Percentiles rank a stretch among this genome's conserved stretches.
phyloP scores from a whole-genome alignment of 441 rosid species.

The Adansonia madagascariensis region DNA sequence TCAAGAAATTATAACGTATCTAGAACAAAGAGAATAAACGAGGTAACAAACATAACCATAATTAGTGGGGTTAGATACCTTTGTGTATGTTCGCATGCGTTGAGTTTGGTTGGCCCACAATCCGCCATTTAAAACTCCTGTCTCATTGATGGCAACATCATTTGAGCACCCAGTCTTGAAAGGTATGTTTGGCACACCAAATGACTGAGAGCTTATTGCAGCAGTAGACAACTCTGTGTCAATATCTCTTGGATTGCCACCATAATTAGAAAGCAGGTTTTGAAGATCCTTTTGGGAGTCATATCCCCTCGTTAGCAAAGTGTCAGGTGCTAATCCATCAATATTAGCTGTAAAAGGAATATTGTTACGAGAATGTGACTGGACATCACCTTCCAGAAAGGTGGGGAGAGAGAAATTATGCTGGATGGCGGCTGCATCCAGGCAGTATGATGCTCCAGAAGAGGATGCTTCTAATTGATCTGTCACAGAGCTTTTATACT shows the following conservation, averaged over 20 bases:
- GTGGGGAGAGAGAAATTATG: slow-evolving; percentile 68
- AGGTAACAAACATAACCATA: background rate
- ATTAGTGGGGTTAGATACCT: slow-evolving; percentile 50
- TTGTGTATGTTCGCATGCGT: slow-evolving; percentile 89
- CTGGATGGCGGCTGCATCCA: slow-evolving; percentile 73
- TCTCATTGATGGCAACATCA: slow-evolving; percentile 70
- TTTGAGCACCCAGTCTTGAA: slow-evolving; percentile 77
- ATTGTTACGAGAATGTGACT: slow-evolving; percentile 66
- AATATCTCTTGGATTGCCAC: slow-evolving; percentile 73
- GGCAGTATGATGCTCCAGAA: slow-evolving; percentile 92
- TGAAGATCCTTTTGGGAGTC: slow-evolving; percentile 95
- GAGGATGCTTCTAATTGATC: slow-evolving; percentile 92
- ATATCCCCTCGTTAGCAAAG: slow-evolving; percentile 71
- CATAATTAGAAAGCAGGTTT: slow-evolving; percentile 82
- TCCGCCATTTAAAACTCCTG: slow-evolving; percentile 77
- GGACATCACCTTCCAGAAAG: slow-evolving; percentile 78
- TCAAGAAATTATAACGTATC: background rate
- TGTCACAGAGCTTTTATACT: slow-evolving; percentile 62
- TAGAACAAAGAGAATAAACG: background rate
- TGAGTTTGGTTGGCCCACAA: slow-evolving; percentile 85
- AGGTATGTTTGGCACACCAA: slow-evolving; percentile 79
- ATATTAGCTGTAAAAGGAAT: slow-evolving; percentile 67
- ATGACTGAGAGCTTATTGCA: slow-evolving; percentile 86
- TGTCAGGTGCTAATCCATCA: slow-evolving; percentile 73
- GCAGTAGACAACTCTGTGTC: slow-evolving; percentile 94